These are phyloP conservation scores for Candida succiphila DNA, from an alignment of 805 yeast genomes.

Conservation along the genomic window DNA sequence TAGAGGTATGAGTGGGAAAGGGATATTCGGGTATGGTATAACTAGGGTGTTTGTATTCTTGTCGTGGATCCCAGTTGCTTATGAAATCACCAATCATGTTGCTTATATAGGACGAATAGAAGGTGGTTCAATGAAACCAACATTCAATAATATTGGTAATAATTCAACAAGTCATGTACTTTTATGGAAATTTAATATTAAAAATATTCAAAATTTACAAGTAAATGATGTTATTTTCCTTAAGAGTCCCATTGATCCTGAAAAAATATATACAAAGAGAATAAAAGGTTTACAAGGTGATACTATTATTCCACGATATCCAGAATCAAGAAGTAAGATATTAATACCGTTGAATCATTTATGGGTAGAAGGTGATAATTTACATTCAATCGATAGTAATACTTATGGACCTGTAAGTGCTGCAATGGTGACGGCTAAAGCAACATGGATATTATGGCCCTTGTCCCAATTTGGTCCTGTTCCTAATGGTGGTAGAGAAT, in stretches of 20 bases:
- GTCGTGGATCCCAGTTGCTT: slow-evolving; percentile 75
- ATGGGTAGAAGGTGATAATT: slow-evolving; percentile 94
- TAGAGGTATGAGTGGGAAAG: no score
- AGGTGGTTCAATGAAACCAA: slow-evolving; percentile 85
- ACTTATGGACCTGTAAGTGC: slow-evolving; percentile 81
- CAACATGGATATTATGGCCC: slow-evolving; percentile 64
- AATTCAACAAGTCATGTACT: slow-evolving; percentile 50
- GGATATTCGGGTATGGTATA: not conserved
- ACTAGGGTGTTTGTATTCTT: slow-evolving; percentile 24
- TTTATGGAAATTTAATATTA: slow-evolving; percentile 54
- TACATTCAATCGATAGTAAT: slow-evolving; percentile 78
- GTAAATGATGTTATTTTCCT: slow-evolving; percentile 69
- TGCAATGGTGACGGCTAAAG: slow-evolving; percentile 75
- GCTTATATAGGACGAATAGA: slow-evolving; percentile 64
- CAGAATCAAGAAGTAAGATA: slow-evolving; percentile 56
- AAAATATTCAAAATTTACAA: slow-evolving; percentile 33
- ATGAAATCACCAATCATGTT: slow-evolving; percentile 59
- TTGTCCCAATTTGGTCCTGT: slow-evolving; percentile 39
- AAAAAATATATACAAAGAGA: slow-evolving; percentile 66
- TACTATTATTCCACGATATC: slow-evolving; percentile 45
- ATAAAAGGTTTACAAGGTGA: slow-evolving; percentile 73
- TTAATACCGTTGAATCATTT: slow-evolving; percentile 69
- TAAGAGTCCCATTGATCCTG: slow-evolving; percentile 76
- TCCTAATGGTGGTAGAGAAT: slow-evolving; percentile 45
- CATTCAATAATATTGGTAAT: slow-evolving; percentile 59